phyloP scores from a whole-genome alignment of 768 basidiomycete species.

The Boletus rufocinnamomeus region DNA sequence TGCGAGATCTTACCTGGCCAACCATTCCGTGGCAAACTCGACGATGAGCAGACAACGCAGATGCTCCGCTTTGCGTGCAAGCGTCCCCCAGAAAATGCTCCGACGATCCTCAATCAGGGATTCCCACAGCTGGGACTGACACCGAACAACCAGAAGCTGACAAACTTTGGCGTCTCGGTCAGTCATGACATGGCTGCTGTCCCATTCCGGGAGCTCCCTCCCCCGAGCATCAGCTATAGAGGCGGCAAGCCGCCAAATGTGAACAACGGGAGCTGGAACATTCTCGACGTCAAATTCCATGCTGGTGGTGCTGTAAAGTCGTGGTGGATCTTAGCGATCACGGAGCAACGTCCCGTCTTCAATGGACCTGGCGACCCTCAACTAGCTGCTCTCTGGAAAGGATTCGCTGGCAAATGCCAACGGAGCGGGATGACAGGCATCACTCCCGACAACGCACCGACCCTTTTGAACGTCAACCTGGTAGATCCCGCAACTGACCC shows the following conservation, averaged over 20 bases:
- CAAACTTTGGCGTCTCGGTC: constrained; percentile 62
- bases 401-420: constrained; percentile 56
- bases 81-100: constrained; percentile 58
- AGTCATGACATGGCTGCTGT: constrained; percentile 59
- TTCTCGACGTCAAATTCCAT: constrained; percentile 70
- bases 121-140: constrained; percentile 56
- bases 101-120: constrained; percentile 58
- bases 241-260: constrained; percentile 44
- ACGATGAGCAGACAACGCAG: constrained; percentile 57
- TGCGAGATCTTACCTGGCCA: constrained; percentile 64
- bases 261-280: constrained; percentile 74
- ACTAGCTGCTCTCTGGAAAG: constrained; percentile 46
- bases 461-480: constrained; percentile 36
- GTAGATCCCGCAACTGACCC: constrained; percentile 30
- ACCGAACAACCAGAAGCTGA: constrained; percentile 40
- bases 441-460: constrained; percentile 37
- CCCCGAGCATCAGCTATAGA: constrained; percentile 60
- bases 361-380: constrained; percentile 33
- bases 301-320: constrained; percentile 48
- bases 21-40: constrained; percentile 61
- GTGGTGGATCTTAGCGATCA: constrained; percentile 71
- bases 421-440: constrained; percentile 69
- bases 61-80: constrained; percentile 76
- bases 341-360: constrained; percentile 47
- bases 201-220: constrained; percentile 62